Conservation (phyloP, 208 protist species). For the Kentomonas sorsogonicus region DNA sequence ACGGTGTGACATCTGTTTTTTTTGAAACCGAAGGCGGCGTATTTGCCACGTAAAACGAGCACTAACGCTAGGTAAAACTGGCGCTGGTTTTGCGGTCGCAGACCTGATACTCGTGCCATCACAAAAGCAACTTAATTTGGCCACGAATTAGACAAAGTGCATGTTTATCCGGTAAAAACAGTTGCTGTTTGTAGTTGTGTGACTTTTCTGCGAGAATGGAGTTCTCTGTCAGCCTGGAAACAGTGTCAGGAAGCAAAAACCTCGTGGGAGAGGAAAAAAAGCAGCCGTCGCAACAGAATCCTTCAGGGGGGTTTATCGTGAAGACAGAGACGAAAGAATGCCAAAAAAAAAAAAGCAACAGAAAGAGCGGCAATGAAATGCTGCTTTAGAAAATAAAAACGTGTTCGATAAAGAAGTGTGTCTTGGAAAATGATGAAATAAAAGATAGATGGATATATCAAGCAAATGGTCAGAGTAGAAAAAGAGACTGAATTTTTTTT, state of each 20-base stretch:
- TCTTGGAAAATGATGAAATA: background rate
- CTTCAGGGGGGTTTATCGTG: background rate
- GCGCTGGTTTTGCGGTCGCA: too few species aligned
- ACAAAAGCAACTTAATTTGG: background rate
- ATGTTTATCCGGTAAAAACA: conserved; percentile 1
- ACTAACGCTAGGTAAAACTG: too few species aligned
- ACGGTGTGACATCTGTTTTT: too few species aligned
- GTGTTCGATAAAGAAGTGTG: too few species aligned
- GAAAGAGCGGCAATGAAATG: background rate
- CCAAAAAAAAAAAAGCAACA: background rate
- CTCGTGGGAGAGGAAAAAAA: too few species aligned
- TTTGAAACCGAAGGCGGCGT: too few species aligned
- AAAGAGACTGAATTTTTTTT: background rate
- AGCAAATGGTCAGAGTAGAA: too few species aligned
- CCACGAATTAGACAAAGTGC: background rate
- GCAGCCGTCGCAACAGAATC: too few species aligned
- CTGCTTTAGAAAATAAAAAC: conserved; percentile 1
- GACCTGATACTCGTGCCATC: background rate
- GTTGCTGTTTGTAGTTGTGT: conserved; percentile 3
- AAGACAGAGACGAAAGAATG: background rate
- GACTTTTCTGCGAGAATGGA: too few species aligned
- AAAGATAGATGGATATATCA: too few species aligned
- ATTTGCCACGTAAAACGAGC: too few species aligned
- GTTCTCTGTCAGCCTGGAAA: conserved; percentile 1
- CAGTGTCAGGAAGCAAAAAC: too few species aligned